Base-by-base conservation (phyloP, 345 rosid species). In the Pistacia integerrima region DNA sequence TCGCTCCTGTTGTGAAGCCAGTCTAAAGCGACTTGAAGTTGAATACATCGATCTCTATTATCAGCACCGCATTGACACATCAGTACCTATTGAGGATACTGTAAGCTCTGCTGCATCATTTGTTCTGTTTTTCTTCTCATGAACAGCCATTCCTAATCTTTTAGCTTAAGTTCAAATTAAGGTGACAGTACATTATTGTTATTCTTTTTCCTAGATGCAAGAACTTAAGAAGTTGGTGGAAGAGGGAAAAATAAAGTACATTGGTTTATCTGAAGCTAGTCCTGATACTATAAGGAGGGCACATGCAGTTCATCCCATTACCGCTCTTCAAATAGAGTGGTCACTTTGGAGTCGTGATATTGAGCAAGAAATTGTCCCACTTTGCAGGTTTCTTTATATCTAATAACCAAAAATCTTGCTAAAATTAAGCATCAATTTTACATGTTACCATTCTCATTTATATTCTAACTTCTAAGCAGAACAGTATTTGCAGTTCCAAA, bases 11-110 rank as follows among this genome's bases (percentile, higher is more conserved):
- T 76, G 76, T 8, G 84, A 84, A 70, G 84, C 78, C 9, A 84
- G 83, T 62, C 33, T 82, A 10, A 77, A 79, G 73, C 78, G 76
- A 20, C 85, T 82, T 67, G 81, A 55, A 17, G 80, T 84, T 11
- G 85, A 82, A 0, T 82, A 77, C 62, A 74, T 84, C 66, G 87
- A 82, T 72, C 81, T 82, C 8, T 82, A 82, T 11, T 79, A 58
- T 14, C 85, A 79, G 78, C 87, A 82, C 36, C 68, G 85, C 11
- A 72, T 72, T 17, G 85, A 84, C 72, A 56, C 67, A 1, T 54
- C 79, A 0, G 67, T 77, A 8, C 86, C 84, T 1, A 80, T 83
- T 44, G 86, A 80, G 72, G 77, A 77, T 12, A 80, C 86, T 0
- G 86, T 77, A 70, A 62, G 82, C 35, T 7, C 64, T 60, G 14